Base-by-base conservation (phyloP, 2,329 filamentous ascomycete species). In the Trichoderma koningiopsis region DNA sequence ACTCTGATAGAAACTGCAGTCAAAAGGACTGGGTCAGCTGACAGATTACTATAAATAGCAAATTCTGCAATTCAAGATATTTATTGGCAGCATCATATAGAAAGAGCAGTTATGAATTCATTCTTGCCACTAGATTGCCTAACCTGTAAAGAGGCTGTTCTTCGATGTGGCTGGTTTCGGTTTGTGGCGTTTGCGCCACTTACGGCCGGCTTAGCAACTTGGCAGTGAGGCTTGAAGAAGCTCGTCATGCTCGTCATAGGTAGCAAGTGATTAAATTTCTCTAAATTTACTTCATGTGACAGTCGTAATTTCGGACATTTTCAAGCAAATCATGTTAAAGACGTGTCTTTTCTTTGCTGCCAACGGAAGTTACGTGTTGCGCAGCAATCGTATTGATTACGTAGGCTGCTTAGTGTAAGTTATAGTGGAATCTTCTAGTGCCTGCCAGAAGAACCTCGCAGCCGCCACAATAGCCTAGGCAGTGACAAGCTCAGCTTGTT, bases 381-480 rank as follows among this genome's bases (percentile, higher is more conserved):
- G 19, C 27, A 29, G 52, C 29, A 7, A 10, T n/a, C 29, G 3
- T 3, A n/a, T n/a, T 33, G 55, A 57, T 33, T 33, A 56, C 53
- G 16, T n/a, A 43, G 40, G 40, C 40, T n/a, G 31, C n/a, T 33
- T 35, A 19, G 55, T 33, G 27, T 6, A 31, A 10, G 3, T n/a
- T 19, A 16, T 16, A 22, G 72, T 72, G 62, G 70, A 71, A 70
- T 22, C 27, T 80, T 80, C 79, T 72, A 76, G 70, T 40, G 57
- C 56, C 68, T 40, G 72, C 73, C 68, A 71, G 71, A 71, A 60
- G 63, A 35, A 70, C 71, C 72, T 61, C 66, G 71, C 57, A 61
- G 27, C 56, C 40, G 43, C 69, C 59, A 33, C 19, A 62, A 49
- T 53, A 31, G 27, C n/a, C 16, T 29, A 3, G 3, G n/a, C 7